A percentile compares a stretch with the other conserved stretches of the same genome.
Conservation (phyloP, 306 rosid genomes). For the Mucuna pruriens region DNA sequence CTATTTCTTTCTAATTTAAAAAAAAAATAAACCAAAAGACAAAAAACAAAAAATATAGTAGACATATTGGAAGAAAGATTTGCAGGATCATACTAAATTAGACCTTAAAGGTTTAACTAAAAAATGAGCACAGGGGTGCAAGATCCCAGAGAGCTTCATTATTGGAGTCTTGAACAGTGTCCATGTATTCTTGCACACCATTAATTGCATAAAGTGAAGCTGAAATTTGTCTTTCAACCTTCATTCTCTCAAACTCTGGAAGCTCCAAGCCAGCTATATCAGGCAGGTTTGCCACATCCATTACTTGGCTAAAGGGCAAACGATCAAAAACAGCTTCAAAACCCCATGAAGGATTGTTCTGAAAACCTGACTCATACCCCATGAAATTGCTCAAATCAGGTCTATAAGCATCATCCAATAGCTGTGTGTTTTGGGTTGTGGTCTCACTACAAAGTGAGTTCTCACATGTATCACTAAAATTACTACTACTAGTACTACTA, state of each 20-base stretch:
- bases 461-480: slow-evolving; percentile 1
- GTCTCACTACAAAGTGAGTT: slow-evolving; percentile 33
- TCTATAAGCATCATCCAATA: slow-evolving; percentile 65
- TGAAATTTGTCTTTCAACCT: slow-evolving; percentile 85
- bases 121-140: slow-evolving; percentile 67
- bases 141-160: slow-evolving; percentile 72
- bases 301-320: slow-evolving; percentile 47
- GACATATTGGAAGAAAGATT: background rate
- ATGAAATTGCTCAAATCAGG: slow-evolving; percentile 69
- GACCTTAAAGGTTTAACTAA: slow-evolving; percentile 40
- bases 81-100: slow-evolving; percentile 11
- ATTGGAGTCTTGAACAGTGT: slow-evolving; percentile 63
- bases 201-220: slow-evolving; percentile 84
- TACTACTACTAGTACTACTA: background rate
- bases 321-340: slow-evolving; percentile 46
- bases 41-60: background rate
- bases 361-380: slow-evolving; percentile 40
- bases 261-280: slow-evolving; percentile 45
- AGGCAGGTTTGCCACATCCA: slow-evolving; percentile 51
- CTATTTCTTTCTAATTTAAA: background rate
- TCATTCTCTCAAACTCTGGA: slow-evolving; percentile 77
- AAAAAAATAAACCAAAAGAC: background rate
- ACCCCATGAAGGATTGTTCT: slow-evolving; percentile 45
- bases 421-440: background rate
- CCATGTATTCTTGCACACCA: slow-evolving; percentile 85